A percentile compares a stretch with the other conserved stretches of the same genome.
Evolutionary conservation across 257 asterid genomes (phyloP).

Genomic region (Rubia yunnanensis): DNA sequence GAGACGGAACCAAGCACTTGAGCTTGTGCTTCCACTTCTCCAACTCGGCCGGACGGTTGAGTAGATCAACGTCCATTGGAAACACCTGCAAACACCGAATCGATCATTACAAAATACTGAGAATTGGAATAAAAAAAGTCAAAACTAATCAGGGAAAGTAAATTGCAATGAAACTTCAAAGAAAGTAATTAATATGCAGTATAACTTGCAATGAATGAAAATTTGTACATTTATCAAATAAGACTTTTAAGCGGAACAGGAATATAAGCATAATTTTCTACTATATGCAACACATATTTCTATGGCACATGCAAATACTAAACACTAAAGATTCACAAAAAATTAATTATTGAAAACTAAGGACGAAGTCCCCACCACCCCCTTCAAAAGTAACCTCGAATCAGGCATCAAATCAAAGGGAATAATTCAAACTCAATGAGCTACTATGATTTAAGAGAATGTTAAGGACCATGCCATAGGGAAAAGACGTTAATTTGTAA

Average conservation of each 20-base stretch:
- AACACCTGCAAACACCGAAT: constrained; percentile 31
- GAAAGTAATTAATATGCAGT: too few species aligned
- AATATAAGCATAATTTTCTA: too few species aligned
- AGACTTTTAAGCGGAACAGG: too few species aligned
- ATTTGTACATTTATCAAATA: too few species aligned
- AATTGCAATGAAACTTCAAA: too few species aligned
- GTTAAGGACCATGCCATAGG: not conserved
- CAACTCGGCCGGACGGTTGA: constrained; percentile 58
- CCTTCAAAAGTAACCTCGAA: not conserved
- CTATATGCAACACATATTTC: too few species aligned
- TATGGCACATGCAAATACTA: too few species aligned
- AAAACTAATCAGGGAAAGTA: not conserved
- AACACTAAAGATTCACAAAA: not conserved
- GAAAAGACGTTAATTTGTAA: too few species aligned
- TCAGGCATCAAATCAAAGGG: not conserved
- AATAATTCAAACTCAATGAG: not conserved
- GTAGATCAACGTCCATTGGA: constrained; percentile 46
- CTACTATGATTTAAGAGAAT: not conserved
- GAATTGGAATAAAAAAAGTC: too few species aligned
- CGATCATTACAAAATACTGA: too few species aligned
- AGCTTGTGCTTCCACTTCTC: constrained; percentile 80
- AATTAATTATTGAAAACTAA: not conserved
- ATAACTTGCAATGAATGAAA: too few species aligned
- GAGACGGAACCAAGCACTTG: constrained; percentile 54
- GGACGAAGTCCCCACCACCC: not conserved